Percentiles rank a stretch among this genome's conserved stretches.
Evolutionary conservation across 495 filamentous ascomycete species (phyloP).

Genomic region (Venustampulla echinocandica): DNA sequence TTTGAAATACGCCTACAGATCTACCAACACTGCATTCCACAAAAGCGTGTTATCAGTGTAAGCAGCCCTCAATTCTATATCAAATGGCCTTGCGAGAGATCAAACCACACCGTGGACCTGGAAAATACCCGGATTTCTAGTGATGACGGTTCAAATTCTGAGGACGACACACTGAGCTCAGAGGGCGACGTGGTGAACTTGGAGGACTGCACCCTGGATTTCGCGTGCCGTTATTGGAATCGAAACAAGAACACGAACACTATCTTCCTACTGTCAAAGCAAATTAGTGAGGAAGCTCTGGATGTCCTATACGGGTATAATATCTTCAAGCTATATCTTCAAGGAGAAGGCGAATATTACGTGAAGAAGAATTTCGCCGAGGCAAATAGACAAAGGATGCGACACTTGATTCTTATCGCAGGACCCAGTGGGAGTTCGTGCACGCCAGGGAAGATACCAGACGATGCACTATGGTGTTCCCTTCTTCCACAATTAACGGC

Average conservation of each 20-base stretch:
- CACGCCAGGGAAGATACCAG: not conserved
- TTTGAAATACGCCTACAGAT: constrained; percentile 9
- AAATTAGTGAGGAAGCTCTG: constrained; percentile 5
- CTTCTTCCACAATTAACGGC: not conserved
- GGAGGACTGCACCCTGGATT: not conserved
- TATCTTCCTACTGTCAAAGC: not conserved
- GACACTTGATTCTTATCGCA: not conserved
- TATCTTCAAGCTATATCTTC: constrained; percentile 5
- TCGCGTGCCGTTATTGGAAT: not conserved
- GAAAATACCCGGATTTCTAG: not conserved
- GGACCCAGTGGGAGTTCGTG: not conserved
- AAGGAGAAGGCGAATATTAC: constrained; percentile 1
- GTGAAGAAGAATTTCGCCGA: constrained; percentile 1
- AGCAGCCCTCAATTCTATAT: not conserved
- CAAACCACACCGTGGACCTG: not conserved
- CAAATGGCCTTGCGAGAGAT: not conserved
- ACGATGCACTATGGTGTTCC: not conserved
- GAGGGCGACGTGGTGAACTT: not conserved
- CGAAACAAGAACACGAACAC: not conserved
- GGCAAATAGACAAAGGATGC: constrained; percentile 3
- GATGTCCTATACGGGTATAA: constrained; percentile 5
- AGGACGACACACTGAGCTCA: too few relatives aligned
- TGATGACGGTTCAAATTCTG: not conserved
- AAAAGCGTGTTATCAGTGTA: not conserved
- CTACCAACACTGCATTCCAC: constrained; percentile 6